Conservation (phyloP, 345 rosid species). For the Citropsis articulata region DNA sequence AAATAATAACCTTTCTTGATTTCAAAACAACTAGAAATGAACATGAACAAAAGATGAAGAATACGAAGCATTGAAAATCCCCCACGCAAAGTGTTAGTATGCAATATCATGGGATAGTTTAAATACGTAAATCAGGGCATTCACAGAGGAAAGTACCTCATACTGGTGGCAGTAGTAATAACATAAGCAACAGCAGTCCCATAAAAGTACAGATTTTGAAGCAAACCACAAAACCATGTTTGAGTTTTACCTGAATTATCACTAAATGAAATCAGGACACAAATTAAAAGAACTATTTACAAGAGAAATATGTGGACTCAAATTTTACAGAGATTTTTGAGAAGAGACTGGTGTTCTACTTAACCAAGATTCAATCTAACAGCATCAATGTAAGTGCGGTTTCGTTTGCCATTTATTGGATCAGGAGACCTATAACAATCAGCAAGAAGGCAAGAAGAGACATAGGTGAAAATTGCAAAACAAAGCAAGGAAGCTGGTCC, state of each 20-base stretch:
- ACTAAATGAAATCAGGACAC: conserved; percentile 18
- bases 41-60: not conserved
- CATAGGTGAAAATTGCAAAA: conserved; percentile 48
- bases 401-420: conserved; percentile 38
- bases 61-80: not conserved
- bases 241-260: conserved; percentile 44
- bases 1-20: not conserved
- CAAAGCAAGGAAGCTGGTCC: conserved; percentile 47
- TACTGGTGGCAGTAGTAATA: conserved; percentile 55
- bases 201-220: conserved; percentile 45
- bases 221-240: conserved; percentile 56
- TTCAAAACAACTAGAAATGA: not conserved
- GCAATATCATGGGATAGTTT: not conserved
- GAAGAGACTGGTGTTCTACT: not conserved
- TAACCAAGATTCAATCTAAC: conserved; percentile 44
- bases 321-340: not conserved
- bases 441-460: conserved; percentile 49
- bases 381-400: conserved; percentile 43
- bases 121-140: not conserved
- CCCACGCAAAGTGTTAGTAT: not conserved
- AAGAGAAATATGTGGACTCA: not conserved
- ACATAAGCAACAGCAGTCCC: conserved; percentile 60
- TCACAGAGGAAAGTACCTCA: conserved; percentile 43
- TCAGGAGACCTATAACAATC: conserved; percentile 57
- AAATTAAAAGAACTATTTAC: not conserved